Evolutionary conservation across 306 rosid genomes (phyloP).

Genomic region (Acacia confusa): DNA sequence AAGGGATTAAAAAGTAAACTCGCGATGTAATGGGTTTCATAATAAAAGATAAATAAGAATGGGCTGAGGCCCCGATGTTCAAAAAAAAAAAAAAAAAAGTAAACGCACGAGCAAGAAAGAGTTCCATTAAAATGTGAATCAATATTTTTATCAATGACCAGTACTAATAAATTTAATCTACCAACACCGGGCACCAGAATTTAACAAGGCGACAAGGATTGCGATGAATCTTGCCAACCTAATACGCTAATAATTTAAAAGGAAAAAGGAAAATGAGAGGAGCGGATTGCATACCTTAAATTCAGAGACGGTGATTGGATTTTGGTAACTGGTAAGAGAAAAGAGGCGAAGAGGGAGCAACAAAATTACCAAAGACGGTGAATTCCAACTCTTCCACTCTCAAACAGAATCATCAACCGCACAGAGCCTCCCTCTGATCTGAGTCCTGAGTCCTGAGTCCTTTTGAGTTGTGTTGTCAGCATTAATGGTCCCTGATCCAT

Average conservation of each 20-base stretch:
- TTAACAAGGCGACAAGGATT: too few species aligned
- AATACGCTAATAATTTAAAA: neutral
- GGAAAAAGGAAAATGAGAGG: neutral
- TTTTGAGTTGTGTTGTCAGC: slow-evolving; percentile 46
- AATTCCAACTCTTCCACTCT: neutral
- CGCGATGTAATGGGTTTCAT: too few species aligned
- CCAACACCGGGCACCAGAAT: too few species aligned
- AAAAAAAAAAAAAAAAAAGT: too few species aligned
- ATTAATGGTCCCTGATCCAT: slow-evolving; percentile 43
- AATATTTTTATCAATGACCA: too few species aligned
- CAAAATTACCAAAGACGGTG: neutral
- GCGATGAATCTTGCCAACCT: too few species aligned
- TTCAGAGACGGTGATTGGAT: slow-evolving; percentile 2
- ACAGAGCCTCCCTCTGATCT: neutral
- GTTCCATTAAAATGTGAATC: too few species aligned
- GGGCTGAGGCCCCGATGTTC: too few species aligned
- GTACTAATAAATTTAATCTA: too few species aligned
- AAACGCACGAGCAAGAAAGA: too few species aligned
- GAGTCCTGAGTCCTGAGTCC: slow-evolving; percentile 36
- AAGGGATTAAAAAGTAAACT: too few species aligned
- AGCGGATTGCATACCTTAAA: slow-evolving; percentile 2
- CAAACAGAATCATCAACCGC: slow-evolving; percentile 19
- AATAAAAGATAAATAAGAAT: too few species aligned
- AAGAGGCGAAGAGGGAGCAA: neutral
- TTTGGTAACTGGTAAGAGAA: neutral